Evolutionary conservation across 805 yeast genomes (phyloP).

Genomic region (Barnettozyma salicaria): DNA sequence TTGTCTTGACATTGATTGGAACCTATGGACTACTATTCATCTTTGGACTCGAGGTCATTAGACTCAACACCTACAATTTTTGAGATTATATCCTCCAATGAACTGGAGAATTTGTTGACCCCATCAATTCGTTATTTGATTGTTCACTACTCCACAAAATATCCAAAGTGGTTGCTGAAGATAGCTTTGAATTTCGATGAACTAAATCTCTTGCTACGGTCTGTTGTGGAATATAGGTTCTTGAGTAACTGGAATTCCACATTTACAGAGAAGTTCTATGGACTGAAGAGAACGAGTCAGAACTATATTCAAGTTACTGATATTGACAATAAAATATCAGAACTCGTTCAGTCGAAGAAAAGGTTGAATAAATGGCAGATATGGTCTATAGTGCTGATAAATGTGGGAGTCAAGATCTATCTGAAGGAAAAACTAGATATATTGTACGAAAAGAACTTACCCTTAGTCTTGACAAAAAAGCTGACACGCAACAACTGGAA

Average conservation of each 20-base stretch:
- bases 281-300: constrained; percentile 55
- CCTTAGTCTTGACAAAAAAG: constrained; percentile 50
- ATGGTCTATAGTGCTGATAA: constrained; percentile 46
- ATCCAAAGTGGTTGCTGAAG: constrained; percentile 62
- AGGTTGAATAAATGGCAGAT: constrained; percentile 50
- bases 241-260: constrained; percentile 73
- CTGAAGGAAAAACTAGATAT: constrained; percentile 61
- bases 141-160: constrained; percentile 71
- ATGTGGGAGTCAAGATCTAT: constrained; percentile 59
- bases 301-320: constrained; percentile 30
- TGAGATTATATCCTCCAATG: constrained; percentile 78
- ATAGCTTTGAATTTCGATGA: constrained; percentile 74
- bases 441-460: constrained; percentile 54
- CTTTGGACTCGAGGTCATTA: constrained; percentile 69
- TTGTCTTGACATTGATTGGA: too few species aligned
- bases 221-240: constrained; percentile 64
- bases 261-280: constrained; percentile 89
- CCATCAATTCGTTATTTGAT: constrained; percentile 79
- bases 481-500: constrained; percentile 27
- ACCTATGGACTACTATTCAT: constrained; percentile 71
- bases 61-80: constrained; percentile 82
- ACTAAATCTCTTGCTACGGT: constrained; percentile 53
- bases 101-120: constrained; percentile 67
- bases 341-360: constrained; percentile 42
- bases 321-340: constrained; percentile 26